Conservation (phyloP, 441 rosid species). For the Euphorbia neoarborescens region DNA sequence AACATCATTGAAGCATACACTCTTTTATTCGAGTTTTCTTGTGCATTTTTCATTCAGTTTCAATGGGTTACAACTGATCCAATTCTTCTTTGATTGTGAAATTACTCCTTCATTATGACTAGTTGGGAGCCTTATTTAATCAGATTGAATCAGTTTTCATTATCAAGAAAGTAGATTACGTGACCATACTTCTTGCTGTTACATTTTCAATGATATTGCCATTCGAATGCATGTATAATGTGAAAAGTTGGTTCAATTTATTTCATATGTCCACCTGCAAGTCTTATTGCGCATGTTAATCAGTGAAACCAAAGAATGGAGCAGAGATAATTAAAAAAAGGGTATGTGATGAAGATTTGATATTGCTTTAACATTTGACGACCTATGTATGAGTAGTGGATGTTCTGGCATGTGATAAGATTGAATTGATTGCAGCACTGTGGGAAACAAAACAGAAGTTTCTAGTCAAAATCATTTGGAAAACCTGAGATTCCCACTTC, state of each 20-base stretch:
- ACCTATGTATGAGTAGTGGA: neutral
- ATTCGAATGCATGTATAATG: neutral
- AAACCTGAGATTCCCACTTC: neutral
- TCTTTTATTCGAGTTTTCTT: conserved; percentile 20
- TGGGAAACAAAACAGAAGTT: neutral
- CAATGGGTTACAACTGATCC: conserved; percentile 12
- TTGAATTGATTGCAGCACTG: neutral
- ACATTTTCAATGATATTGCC: neutral
- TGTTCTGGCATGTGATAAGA: neutral
- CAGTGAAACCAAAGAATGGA: neutral
- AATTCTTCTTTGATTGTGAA: neutral
- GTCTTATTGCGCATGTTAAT: neutral
- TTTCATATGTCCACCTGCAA: neutral
- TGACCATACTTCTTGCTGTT: conserved; percentile 14
- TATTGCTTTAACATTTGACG: neutral
- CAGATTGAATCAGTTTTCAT: neutral
- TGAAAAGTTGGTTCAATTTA: neutral
- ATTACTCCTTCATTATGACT: conserved; percentile 13
- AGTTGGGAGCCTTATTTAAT: neutral
- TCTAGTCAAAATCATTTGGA: neutral
- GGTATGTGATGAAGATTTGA: neutral
- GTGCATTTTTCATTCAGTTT: conserved; percentile 11
- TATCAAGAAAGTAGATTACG: conserved; percentile 14
- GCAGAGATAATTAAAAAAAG: neutral
- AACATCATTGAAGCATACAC: conserved; percentile 18